These are phyloP conservation scores for Komagataella phaffii DNA, from an alignment of 805 yeast species.

Conservation along the genomic window DNA sequence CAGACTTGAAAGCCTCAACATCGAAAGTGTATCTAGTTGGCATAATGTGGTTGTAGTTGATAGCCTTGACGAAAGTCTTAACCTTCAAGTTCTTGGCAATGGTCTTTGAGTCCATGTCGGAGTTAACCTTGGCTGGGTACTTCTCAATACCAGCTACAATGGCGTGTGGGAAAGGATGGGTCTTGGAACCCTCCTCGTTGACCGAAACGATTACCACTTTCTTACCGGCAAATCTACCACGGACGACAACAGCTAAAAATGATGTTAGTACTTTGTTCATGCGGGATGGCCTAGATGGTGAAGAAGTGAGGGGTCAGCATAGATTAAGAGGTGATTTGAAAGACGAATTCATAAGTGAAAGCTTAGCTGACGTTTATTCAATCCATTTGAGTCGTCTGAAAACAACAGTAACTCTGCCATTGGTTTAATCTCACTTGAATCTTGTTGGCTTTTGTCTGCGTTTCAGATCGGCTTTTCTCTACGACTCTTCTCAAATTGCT, in stretches of 20 bases:
- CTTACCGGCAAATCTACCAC: conserved; percentile 99
- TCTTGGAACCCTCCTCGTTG: conserved; percentile 96
- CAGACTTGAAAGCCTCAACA: conserved; percentile 88
- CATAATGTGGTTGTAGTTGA: conserved; percentile 99
- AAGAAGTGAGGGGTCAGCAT: not conserved
- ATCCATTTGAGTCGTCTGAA: not conserved
- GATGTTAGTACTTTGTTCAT: conserved; percentile 18
- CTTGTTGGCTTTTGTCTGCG: not conserved
- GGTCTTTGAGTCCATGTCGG: conserved; percentile 91
- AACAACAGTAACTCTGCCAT: not conserved
- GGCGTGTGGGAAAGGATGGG: conserved; percentile 99
- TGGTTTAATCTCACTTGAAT: not conserved
- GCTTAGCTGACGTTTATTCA: not conserved
- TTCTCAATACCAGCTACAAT: conserved; percentile 99
- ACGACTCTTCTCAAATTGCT: not conserved
- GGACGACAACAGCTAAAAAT: conserved; percentile 83
- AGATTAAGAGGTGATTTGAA: not conserved
- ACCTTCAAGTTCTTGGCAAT: conserved; percentile 94
- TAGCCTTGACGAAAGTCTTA: conserved; percentile 97
- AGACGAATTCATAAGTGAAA: not conserved
- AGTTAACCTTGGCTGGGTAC: conserved; percentile 94
- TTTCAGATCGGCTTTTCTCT: not conserved
- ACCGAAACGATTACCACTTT: conserved; percentile 98
- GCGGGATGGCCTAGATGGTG: not conserved
- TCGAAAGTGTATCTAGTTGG: conserved; percentile 99